Evolutionary conservation across 768 basidiomycete species (phyloP).

Genomic region (Agaricus subrufescens): DNA sequence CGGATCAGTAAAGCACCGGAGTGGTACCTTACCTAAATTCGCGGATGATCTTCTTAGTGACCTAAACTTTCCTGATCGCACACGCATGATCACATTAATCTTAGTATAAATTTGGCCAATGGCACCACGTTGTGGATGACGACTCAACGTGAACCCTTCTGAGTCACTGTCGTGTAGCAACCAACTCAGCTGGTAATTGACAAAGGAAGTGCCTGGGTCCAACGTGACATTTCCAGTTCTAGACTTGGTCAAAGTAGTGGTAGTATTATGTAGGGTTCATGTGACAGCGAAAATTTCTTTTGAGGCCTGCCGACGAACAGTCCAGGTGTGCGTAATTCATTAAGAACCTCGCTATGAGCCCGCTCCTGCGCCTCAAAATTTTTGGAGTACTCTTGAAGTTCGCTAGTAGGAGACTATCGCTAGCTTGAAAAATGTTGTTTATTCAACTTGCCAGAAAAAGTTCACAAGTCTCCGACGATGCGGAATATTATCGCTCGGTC

Average conservation of each 20-base stretch:
- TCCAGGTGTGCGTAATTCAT: neutral
- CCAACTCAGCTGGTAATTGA: neutral
- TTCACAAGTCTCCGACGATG: no score
- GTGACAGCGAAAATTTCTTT: constrained; percentile 10
- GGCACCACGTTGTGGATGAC: neutral
- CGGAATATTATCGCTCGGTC: no score
- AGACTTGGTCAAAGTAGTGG: neutral
- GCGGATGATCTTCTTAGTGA: neutral
- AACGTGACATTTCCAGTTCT: neutral
- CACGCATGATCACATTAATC: neutral
- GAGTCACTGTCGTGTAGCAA: constrained; percentile 6
- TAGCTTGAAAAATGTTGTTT: no score
- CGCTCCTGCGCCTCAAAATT: no score
- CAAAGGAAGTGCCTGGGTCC: neutral
- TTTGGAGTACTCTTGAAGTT: no score
- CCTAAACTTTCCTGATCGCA: neutral
- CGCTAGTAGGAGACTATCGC: no score
- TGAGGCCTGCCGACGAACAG: neutral
- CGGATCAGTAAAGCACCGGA: constrained; percentile 4
- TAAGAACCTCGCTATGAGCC: neutral
- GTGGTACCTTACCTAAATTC: neutral
- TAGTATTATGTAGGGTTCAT: neutral
- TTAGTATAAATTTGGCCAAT: neutral
- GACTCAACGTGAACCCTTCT: neutral
- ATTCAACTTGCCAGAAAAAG: no score